Base-by-base conservation (phyloP, 768 basidiomycete genomes). In the Pleurotus pulmonarius region DNA sequence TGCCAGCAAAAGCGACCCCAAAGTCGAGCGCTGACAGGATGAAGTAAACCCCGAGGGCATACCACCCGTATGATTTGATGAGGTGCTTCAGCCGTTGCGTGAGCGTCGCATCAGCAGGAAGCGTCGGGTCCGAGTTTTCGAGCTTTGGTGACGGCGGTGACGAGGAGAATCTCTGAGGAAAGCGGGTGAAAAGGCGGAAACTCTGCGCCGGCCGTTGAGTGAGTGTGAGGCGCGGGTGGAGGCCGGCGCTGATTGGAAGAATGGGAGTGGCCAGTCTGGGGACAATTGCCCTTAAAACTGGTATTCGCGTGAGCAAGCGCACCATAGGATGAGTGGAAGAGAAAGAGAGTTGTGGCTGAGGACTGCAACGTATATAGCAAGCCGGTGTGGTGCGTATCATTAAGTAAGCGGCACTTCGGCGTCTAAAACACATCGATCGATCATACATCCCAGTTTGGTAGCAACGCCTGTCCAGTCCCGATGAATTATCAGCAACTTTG, bases 1-100 rank as follows among this genome's bases (percentile, higher is more conserved):
- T 85, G 51, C 85, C 85, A 46, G 85, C 80, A 67, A 97, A 97
- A 0, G 90, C 85, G 64, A 97, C 77, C 37, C 82, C 74, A 67
- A 98, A 94, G 69, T 99, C 97, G 67, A 94, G 65, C 5, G 77
- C 74, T 41, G 83, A 81, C 55, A 98, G 67, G 49, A 87, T 66
- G 59, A 87, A 44, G 75, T 99, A 99, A 22, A 98, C 86, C 29
- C 90, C 94, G 25, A 98, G 79, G 16, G 97, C 94, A 67, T 95
- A 96, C 91, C 92, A 94, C 26, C 96, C 96, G 68, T 98, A 97
- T 3, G 89, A 83, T 67, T 90, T 94, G 58, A 94, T 87, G 57
- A 98, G 87, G 62, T 83, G 80, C 65, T 87, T 92, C 20, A 94
- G 75, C 16, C 86, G 82, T 67, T 88, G 82, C 1, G 88, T 83